Evolutionary conservation across 192 early-diverging fungal genomes (phyloP).

Genomic region (Glomus cerebriforme): DNA sequence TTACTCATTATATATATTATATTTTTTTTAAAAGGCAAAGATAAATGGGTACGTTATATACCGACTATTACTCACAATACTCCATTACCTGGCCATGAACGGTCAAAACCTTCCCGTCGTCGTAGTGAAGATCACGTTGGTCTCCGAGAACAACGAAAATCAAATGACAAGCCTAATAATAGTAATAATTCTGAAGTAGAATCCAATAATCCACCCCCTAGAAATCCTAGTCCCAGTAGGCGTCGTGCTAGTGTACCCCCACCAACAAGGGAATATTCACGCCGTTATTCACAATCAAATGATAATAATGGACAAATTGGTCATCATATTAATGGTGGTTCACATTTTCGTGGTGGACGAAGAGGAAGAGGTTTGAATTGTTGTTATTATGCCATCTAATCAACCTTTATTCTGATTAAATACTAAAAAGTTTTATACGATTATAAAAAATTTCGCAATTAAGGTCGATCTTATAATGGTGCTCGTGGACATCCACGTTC

Average conservation of each 20-base stretch:
- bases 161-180: conserved; percentile 20
- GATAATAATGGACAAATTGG: conserved; percentile 25
- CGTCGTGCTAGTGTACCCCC: conserved; percentile 29
- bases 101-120: conserved; percentile 33
- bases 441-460: background rate
- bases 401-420: background rate
- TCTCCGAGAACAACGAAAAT: conserved; percentile 2
- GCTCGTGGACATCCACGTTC: conserved; percentile 20
- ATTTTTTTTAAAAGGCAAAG: conserved; percentile 40
- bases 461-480: conserved; percentile 27
- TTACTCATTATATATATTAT: background rate
- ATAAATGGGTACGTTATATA: conserved; percentile 54
- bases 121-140: conserved; percentile 36
- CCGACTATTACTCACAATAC: conserved; percentile 57
- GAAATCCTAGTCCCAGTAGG: conserved; percentile 13
- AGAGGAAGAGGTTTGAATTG: conserved; percentile 25
- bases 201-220: background rate
- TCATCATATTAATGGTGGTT: conserved; percentile 4
- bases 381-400: background rate
- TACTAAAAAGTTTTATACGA: background rate
- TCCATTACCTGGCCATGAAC: conserved; percentile 43
- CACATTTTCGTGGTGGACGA: conserved; percentile 17
- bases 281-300: conserved; percentile 26
- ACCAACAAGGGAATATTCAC: conserved; percentile 13
- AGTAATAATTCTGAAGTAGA: background rate